Conservation (phyloP, 2,329 filamentous ascomycete species). For the Nemania serpens region DNA sequence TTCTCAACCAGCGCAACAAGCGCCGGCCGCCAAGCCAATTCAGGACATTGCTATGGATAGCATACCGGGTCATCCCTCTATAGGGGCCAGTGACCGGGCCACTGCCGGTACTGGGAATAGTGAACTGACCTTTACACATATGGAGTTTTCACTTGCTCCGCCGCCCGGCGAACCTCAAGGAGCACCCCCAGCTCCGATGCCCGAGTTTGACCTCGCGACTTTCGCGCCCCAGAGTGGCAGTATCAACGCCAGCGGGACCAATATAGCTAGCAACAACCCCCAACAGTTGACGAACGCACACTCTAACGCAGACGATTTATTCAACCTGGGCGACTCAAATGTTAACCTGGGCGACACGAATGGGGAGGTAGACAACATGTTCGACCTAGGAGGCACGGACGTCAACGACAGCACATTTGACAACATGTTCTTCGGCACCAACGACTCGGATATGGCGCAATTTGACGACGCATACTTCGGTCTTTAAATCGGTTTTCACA, state of each 20-base stretch:
- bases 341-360: constrained; percentile 47
- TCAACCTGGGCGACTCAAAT: constrained; percentile 47
- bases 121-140: constrained; percentile 60
- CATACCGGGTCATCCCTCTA: constrained; percentile 25
- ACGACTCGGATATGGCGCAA: constrained; percentile 51
- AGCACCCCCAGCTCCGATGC: constrained; percentile 42
- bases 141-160: constrained; percentile 60
- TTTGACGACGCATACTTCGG: constrained; percentile 56
- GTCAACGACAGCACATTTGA: constrained; percentile 53
- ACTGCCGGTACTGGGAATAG: constrained; percentile 35
- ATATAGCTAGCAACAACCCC: constrained; percentile 19
- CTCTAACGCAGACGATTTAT: constrained; percentile 52
- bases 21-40: constrained; percentile 29
- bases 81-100: constrained; percentile 20
- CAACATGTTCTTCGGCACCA: constrained; percentile 51
- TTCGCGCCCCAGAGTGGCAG: constrained; percentile 44
- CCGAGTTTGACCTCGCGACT: constrained; percentile 52
- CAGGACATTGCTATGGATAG: constrained; percentile 33
- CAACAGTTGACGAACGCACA: constrained; percentile 8
- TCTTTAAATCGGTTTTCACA: constrained; percentile 30
- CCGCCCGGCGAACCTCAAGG: constrained; percentile 40
- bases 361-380: constrained; percentile 44
- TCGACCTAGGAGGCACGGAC: constrained; percentile 45
- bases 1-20: constrained; percentile 24
- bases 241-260: constrained; percentile 7